Evolutionary conservation across 2,329 filamentous ascomycete species (phyloP).

Genomic region (Fusarium foetens): DNA sequence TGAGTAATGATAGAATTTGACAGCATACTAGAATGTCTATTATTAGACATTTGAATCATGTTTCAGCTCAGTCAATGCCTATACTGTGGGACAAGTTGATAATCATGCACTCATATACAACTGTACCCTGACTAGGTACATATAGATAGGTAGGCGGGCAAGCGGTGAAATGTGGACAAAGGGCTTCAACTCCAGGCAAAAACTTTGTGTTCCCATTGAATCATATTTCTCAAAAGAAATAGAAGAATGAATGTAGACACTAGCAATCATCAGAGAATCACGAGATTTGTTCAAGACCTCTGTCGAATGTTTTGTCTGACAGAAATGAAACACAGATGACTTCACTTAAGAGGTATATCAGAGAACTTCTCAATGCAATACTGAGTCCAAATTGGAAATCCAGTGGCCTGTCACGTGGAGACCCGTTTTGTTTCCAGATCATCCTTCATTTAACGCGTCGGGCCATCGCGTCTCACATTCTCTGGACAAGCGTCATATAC

Average conservation of each 20-base stretch:
- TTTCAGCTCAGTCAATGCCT: background rate
- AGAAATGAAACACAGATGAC: background rate
- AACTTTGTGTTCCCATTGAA: background rate
- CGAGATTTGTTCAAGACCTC: background rate
- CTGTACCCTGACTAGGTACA: background rate
- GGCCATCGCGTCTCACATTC: slow-evolving; percentile 3
- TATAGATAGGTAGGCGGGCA: background rate
- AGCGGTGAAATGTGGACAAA: background rate
- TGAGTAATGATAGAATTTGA: background rate
- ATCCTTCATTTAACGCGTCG: background rate
- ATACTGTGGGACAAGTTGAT: background rate
- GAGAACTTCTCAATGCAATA: background rate
- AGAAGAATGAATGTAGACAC: background rate
- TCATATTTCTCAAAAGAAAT: background rate
- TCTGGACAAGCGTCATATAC: background rate
- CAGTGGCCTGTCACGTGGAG: slow-evolving; percentile 28
- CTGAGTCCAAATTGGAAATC: background rate
- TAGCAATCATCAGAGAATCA: background rate
- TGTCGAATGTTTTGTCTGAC: background rate
- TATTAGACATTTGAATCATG: slow-evolving; percentile 1
- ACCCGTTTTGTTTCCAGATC: slow-evolving; percentile 19
- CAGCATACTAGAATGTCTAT: background rate
- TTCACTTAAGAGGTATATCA: background rate
- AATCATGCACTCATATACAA: background rate
- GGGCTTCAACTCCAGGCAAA: background rate